Conservation (phyloP, 2,329 filamentous ascomycete genomes). For the Alternaria gansuensis region DNA sequence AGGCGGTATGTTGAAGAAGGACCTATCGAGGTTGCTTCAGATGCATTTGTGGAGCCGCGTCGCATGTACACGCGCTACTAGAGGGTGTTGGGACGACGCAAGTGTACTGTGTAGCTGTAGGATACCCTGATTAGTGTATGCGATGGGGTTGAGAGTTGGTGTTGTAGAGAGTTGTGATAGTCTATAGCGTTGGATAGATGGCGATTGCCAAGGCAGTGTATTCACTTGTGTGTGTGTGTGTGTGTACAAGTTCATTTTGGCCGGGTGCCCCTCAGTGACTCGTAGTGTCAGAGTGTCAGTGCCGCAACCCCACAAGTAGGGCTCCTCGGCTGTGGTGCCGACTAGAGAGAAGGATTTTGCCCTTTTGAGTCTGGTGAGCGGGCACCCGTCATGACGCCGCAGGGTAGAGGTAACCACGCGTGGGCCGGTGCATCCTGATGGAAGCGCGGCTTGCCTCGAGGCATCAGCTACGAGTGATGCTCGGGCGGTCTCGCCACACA, state of each 20-base stretch:
- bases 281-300: constrained; percentile 9
- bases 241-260: neutral
- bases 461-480: neutral
- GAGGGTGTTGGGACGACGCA: neutral
- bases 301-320: constrained; percentile 6
- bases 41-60: constrained; percentile 43
- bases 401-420: constrained; percentile 11
- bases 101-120: neutral
- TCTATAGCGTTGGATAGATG: constrained; percentile 7
- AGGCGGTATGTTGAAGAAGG: constrained; percentile 56
- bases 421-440: neutral
- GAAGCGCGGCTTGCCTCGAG: neutral
- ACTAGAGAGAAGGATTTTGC: constrained; percentile 6
- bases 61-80: constrained; percentile 51
- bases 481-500: constrained; percentile 12
- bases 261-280: neutral
- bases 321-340: constrained; percentile 14
- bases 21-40: constrained; percentile 39
- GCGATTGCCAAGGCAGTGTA: neutral
- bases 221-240: constrained; percentile 5
- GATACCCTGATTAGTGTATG: constrained; percentile 11
- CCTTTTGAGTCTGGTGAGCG: constrained; percentile 13
- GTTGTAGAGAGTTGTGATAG: constrained; percentile 6
- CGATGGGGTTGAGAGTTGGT: neutral
- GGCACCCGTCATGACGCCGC: constrained; percentile 16